Evolutionary conservation across 192 early-diverging fungal species (phyloP).

Genomic region (Lobosporangium transversale): DNA sequence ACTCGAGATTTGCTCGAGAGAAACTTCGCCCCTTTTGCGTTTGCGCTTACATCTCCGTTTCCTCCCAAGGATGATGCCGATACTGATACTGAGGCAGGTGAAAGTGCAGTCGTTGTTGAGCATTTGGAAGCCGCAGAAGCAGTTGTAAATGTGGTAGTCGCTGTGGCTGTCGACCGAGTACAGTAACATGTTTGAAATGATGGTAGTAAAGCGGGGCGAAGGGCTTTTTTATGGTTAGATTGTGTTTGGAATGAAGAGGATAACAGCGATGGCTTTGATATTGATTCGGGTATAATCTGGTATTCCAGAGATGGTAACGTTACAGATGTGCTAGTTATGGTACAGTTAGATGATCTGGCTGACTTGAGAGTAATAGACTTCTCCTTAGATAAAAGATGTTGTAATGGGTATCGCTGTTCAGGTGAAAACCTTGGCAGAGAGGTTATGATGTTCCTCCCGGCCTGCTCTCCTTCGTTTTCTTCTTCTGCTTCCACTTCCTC

Average conservation of each 20-base stretch:
- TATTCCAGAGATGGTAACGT: background rate
- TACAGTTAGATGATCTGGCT: too few species aligned
- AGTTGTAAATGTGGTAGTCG: constrained; percentile 11
- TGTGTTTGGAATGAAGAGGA: background rate
- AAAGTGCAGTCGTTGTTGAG: background rate
- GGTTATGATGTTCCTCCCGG: background rate
- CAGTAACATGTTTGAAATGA: background rate
- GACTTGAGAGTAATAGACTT: too few species aligned
- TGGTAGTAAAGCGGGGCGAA: background rate
- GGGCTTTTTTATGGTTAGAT: background rate
- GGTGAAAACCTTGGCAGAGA: background rate
- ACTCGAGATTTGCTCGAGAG: constrained; percentile 1
- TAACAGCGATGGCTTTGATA: background rate
- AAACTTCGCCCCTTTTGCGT: too few species aligned
- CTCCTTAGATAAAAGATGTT: too few species aligned
- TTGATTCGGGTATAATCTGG: constrained; percentile 1
- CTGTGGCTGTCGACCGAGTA: background rate
- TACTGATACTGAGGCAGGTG: background rate
- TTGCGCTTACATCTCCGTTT: background rate
- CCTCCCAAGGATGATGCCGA: background rate
- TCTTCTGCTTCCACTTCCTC: background rate
- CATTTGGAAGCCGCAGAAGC: constrained; percentile 9
- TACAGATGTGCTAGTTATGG: too few species aligned
- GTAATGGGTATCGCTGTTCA: too few species aligned
- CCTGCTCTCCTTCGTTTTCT: background rate